Base-by-base conservation (phyloP, 768 basidiomycete species). In the Russula brevipes region DNA sequence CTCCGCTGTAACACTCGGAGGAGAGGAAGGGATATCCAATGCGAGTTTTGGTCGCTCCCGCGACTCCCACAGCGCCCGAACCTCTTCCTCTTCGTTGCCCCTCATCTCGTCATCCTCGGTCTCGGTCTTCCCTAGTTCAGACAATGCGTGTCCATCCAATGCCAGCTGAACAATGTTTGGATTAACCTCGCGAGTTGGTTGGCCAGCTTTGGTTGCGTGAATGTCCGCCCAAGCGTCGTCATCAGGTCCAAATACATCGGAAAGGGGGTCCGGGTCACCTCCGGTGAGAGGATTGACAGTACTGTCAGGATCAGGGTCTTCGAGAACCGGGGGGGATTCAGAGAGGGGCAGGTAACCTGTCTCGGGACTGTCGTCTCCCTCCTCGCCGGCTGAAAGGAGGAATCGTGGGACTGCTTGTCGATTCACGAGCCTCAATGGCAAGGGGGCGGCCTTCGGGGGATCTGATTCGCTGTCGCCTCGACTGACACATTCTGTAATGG, bases 171-270 rank as follows among this genome's bases (percentile, higher is more conserved):
- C 79, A 45, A 83, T 72, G 64, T 85, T 78, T 1, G 81, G 80
- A 69, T 82, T 77, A 39, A 67, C 33, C 9, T 70, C 61, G 51
- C 11, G 31, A 16, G 16, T 14, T 8, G 30, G 56, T 36, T 47
- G 45, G 36, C 65, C 62, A 67, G 72, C 69, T 63, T 72, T 67
- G 68, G 78, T 73, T 45, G 75, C 69, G 56, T 71, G 82, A 54
- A 87, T 76, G 55, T 82, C 82, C 61, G 77, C 76, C 85, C 86
- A 86, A 1, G 82, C 80, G 66, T 86, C 82, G 64, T 77, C 82
- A 70, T 87, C 86, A n/a, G 79, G 79, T 51, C 86, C 85, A 73
- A 87, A 87, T 7, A 87, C 78, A 66, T 87, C 85, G 9, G 73
- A 77, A 33, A 87, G 75, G 24, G 84, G 84, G 70, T 88, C 84